Evolutionary conservation across 192 early-diverging fungal species (phyloP), one percentile per base, ranked within the genome.

Genomic region (Rhizophlyctis rosea): DNA sequence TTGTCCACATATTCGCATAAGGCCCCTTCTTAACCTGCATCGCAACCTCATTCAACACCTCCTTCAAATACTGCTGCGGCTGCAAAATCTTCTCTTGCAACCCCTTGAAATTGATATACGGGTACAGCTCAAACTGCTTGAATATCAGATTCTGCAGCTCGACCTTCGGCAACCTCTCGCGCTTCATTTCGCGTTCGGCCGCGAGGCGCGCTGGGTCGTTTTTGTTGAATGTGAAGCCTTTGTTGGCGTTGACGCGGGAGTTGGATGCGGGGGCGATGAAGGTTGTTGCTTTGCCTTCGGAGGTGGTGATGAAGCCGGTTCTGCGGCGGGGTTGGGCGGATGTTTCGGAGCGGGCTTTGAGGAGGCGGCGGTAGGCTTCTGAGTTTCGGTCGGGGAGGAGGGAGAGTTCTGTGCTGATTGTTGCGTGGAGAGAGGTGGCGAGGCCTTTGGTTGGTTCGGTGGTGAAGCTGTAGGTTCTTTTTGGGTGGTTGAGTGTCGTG

Each of bases 121-220:
- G 79, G 60, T 84, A 86, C 56, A 82, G 72, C 52, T 90, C 85
- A 72, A 94, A 98, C 4, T 82, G 81, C 35, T 68, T 69, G 73
- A 98, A 96, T 47, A 98, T 56, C 58, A 90, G 64, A 59, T 90
- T 88, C 76, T 92, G 86, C 55, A 98, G 79, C 47, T 93, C 90
- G 69, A 88, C 81, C 54, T 83, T 77, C 39, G 88, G 87, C 86
- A 96, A 85, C 35, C 94, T 84, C 9, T 94, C 90, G 31, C 82
- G 84, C 68, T 90, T 91, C n/a, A n/a, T n/a, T n/a, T n/a, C n/a
- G n/a, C n/a, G n/a, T n/a, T n/a, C n/a, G n/a, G n/a, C n/a, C n/a
- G n/a, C n/a, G n/a, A n/a, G 68, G 90, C 83, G 55, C 88, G 57
- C 9, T 73, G 69, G 67, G 58, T 24, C 23, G 36, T 56, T 34